phyloP scores from a whole-genome alignment of 805 yeast genomes.

The Vanderwaltozyma yarrowii region DNA sequence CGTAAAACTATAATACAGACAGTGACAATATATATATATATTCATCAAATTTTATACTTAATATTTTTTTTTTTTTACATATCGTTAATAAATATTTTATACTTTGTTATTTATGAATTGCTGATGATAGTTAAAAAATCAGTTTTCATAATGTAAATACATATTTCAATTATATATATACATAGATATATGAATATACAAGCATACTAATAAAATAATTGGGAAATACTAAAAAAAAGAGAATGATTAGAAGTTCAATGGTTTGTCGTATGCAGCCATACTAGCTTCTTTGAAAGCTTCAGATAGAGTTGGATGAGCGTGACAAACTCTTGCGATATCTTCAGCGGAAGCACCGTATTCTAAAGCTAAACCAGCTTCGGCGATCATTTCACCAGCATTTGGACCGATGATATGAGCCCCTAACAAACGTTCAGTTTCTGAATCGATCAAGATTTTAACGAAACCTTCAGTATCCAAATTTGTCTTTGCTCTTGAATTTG shows the following conservation, averaged over 20 bases:
- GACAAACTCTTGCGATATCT: slow-evolving; percentile 95
- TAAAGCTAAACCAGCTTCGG: slow-evolving; percentile 93
- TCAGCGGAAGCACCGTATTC: slow-evolving; percentile 99
- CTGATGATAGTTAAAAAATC: too few relatives aligned
- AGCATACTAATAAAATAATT: background rate
- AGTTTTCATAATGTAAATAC: too few relatives aligned
- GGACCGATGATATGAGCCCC: slow-evolving; percentile 98
- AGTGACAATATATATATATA: too few relatives aligned
- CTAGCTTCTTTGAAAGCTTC: slow-evolving; percentile 99
- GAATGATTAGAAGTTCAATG: slow-evolving; percentile 66
- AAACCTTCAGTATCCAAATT: slow-evolving; percentile 95
- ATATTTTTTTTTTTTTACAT: too few relatives aligned
- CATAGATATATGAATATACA: background rate
- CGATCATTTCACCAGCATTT: slow-evolving; percentile 99
- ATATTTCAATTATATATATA: too few relatives aligned
- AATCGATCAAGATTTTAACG: slow-evolving; percentile 91
- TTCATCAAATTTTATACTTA: too few relatives aligned
- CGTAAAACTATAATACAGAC: too few relatives aligned
- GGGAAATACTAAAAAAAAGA: background rate
- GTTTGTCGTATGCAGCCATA: slow-evolving; percentile 80
- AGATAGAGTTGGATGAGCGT: slow-evolving; percentile 96
- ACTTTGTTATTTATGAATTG: too few relatives aligned
- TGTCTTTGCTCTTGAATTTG: slow-evolving; percentile 99
- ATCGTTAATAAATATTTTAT: too few relatives aligned
- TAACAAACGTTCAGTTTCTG: slow-evolving; percentile 90